phyloP scores from a whole-genome alignment of 768 basidiomycete genomes.

The Hemileccinum impolitum region DNA sequence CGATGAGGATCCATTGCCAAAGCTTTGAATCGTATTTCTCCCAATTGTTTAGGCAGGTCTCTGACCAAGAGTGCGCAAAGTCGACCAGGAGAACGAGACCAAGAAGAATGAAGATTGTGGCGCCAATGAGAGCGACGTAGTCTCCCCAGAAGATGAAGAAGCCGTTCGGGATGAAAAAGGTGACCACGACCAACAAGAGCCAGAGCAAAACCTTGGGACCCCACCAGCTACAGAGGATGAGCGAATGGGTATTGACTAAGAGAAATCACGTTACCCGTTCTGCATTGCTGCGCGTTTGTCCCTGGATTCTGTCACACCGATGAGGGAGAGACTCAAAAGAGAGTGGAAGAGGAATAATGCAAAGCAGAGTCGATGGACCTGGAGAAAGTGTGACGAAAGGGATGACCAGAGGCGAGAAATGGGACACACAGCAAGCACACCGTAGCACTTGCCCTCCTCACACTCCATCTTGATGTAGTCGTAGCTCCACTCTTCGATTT shows the following conservation, averaged over 20 bases:
- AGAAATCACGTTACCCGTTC: slow-evolving; percentile 68
- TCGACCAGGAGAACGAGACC: slow-evolving; percentile 97
- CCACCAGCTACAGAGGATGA: slow-evolving; percentile 76
- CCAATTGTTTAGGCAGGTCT: slow-evolving; percentile 95
- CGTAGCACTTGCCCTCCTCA: slow-evolving; percentile 89
- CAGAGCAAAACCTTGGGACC: slow-evolving; percentile 93
- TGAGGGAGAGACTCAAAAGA: slow-evolving; percentile 70
- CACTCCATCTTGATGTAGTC: slow-evolving; percentile 99
- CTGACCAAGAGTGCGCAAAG: slow-evolving; percentile 98
- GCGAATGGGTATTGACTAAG: slow-evolving; percentile 3
- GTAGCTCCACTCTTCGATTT: slow-evolving; percentile 89
- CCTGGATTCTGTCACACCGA: slow-evolving; percentile 86
- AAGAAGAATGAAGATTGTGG: slow-evolving; percentile 92
- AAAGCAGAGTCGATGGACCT: slow-evolving; percentile 97
- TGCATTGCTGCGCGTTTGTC: slow-evolving; percentile 94
- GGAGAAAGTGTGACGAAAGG: slow-evolving; percentile 1
- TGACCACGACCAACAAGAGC: slow-evolving; percentile 73
- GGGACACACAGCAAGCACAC: slow-evolving; percentile 80
- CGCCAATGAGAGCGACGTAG: slow-evolving; percentile 86
- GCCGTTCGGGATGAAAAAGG: slow-evolving; percentile 94
- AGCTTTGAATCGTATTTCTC: slow-evolving; percentile 81
- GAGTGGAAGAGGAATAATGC: slow-evolving; percentile 88
- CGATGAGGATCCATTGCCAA: slow-evolving; percentile 96
- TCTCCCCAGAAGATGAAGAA: slow-evolving; percentile 99
- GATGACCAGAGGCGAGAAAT: background rate